These are phyloP conservation scores for Euphorbia tirucalli DNA, from an alignment of 345 rosid genomes.

Conservation along the genomic window DNA sequence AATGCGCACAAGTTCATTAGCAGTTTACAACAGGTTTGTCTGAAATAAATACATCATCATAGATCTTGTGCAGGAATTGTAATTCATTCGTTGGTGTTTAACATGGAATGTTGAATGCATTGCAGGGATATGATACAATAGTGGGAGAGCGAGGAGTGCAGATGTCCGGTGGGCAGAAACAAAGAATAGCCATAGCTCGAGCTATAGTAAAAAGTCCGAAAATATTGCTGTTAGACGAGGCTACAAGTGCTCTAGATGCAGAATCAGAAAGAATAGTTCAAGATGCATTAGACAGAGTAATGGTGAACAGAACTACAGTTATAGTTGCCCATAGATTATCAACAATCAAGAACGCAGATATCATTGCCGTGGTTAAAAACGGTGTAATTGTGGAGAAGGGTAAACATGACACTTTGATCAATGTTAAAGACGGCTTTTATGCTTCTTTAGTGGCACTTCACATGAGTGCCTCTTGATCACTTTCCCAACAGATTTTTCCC, in stretches of 20 bases:
- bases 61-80: no score
- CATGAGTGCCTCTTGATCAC: constrained; percentile 22
- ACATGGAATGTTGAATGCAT: no score
- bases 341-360: constrained; percentile 58
- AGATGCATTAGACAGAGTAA: constrained; percentile 58
- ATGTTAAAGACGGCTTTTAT: constrained; percentile 48
- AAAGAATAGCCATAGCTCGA: constrained; percentile 70
- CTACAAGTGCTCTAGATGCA: constrained; percentile 69
- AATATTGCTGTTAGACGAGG: constrained; percentile 67
- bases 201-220: constrained; percentile 69
- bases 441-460: constrained; percentile 66
- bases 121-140: constrained; percentile 62
- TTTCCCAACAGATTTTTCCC: neutral
- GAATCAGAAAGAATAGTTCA: constrained; percentile 72
- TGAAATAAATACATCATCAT: neutral
- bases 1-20: constrained; percentile 85
- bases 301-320: constrained; percentile 58
- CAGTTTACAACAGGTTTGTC: constrained; percentile 62
- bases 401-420: constrained; percentile 50
- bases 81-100: no score
- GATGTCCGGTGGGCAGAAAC: constrained; percentile 78
- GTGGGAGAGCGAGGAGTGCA: constrained; percentile 79
- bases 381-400: constrained; percentile 66
- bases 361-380: constrained; percentile 57
- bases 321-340: constrained; percentile 68